Evolutionary conservation across 2,329 filamentous ascomycete species (phyloP).

Genomic region (Cladophialophora chaetospira): DNA sequence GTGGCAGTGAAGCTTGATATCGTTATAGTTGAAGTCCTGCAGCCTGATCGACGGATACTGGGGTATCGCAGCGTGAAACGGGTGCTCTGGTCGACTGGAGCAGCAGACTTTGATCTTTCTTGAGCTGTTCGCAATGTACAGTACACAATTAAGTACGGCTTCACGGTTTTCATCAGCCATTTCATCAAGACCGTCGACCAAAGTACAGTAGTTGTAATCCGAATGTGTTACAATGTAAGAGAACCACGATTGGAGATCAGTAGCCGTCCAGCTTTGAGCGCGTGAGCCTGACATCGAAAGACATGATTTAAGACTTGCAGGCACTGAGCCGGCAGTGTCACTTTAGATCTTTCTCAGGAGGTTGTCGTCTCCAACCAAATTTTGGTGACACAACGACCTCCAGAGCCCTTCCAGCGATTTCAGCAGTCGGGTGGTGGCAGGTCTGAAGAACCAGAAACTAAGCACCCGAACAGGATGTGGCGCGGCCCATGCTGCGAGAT

Average conservation of each 20-base stretch:
- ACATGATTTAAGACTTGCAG: constrained; percentile 4
- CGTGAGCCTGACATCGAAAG: constrained; percentile 4
- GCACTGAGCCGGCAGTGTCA: not conserved
- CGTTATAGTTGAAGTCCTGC: constrained; percentile 15
- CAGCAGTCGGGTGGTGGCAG: constrained; percentile 8
- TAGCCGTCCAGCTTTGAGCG: constrained; percentile 10
- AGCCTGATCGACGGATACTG: constrained; percentile 1
- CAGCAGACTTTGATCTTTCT: constrained; percentile 16
- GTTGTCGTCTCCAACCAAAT: not conserved
- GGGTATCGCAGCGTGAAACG: not conserved
- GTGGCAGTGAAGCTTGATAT: constrained; percentile 5
- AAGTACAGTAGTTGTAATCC: not conserved
- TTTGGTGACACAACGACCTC: constrained; percentile 18
- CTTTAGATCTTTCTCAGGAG: constrained; percentile 2
- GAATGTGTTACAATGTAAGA: constrained; percentile 1
- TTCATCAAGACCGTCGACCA: constrained; percentile 21
- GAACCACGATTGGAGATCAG: constrained; percentile 14
- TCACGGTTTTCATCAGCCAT: not conserved
- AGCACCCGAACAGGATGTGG: constrained; percentile 5
- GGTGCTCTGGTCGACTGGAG: constrained; percentile 14
- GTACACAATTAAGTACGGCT: not conserved
- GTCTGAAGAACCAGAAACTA: constrained; percentile 20
- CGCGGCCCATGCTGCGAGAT: constrained; percentile 12
- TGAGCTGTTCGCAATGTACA: not conserved
- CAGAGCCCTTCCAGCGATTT: constrained; percentile 18